phyloP scores from a whole-genome alignment of 1,284 basidiomycete genomes.

The Microbotryum silenes-acaulis region DNA sequence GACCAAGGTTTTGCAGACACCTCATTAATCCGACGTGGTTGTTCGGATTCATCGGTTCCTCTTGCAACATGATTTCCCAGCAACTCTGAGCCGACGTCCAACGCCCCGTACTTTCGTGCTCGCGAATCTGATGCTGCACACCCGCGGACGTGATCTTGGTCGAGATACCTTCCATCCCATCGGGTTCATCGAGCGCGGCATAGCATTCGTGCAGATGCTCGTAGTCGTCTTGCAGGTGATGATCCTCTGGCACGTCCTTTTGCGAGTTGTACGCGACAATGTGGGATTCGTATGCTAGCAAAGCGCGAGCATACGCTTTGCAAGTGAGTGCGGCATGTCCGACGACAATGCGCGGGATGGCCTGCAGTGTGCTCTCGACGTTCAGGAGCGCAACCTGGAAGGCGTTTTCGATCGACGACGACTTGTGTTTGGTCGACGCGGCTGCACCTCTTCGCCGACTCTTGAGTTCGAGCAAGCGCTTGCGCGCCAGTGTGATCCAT shows the following conservation, averaged over 20 bases:
- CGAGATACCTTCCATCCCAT: conserved; percentile 98
- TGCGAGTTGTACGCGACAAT: conserved; percentile 41
- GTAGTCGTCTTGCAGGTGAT: conserved; percentile 62
- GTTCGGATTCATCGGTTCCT: conserved; percentile 77
- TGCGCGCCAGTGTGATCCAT: conserved; percentile 56
- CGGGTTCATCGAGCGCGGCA: conserved; percentile 90
- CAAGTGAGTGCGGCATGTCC: conserved; percentile 90
- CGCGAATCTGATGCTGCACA: conserved; percentile 91
- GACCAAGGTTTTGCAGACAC: conserved; percentile 88
- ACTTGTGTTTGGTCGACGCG: conserved; percentile 24
- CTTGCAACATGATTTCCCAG: conserved; percentile 95
- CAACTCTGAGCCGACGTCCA: conserved; percentile 99
- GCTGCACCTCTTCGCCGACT: conserved; percentile 9
- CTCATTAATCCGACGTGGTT: conserved; percentile 84
- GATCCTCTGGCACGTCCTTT: conserved; percentile 45
- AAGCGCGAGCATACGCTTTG: conserved; percentile 84
- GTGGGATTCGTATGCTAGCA: conserved; percentile 79
- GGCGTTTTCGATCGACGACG: conserved; percentile 5
- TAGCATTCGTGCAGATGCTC: conserved; percentile 95
- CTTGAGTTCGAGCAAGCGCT: conserved; percentile 45
- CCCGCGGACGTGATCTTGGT: conserved; percentile 80
- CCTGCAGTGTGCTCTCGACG: conserved; percentile 30
- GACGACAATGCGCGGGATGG: conserved; percentile 60
- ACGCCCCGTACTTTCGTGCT: conserved; percentile 92
- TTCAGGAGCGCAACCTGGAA: conserved; percentile 20